Base-by-base conservation (phyloP, 805 yeast species). In the Candida vaughaniae region DNA sequence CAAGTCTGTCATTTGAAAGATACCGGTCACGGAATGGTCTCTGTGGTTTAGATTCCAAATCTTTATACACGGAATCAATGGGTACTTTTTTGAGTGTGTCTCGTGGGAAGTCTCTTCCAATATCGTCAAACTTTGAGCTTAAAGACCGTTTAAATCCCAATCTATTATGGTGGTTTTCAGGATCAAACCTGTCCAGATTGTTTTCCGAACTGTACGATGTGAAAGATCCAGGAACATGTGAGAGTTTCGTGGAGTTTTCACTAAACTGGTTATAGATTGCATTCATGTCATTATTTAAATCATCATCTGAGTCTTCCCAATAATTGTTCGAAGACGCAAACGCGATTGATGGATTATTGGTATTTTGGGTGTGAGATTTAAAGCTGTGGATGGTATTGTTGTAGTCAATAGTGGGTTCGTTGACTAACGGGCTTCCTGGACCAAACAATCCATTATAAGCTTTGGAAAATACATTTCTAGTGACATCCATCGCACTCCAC, bases 381-480 rank as follows among this genome's bases (percentile, higher is more conserved):
- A 26, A 37, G 18, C 29, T 37, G 15, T 45, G 34, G 14, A 55
- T 49, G 5, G 65, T 58, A 29, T 53, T 37, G 36, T 60, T 53
- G 42, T 62, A 63, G 39, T 61, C 64, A 6, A 62, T 53, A 3
- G 69, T 63, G 2, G 66, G 66, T 33, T 62, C 66, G 39, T 62
- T 60, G 15, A 48, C 43, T 26, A 61, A 41, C 6, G 57, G 52
- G 3, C 52, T 35, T 3, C 55, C 28, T 11, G 49, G 46, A n/a
- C 46, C 49, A 36, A 45, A 45, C n/a, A 45, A 22, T 6, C 40
- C 44, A 16, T 25, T 20, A n/a, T 25, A 29, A 4, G 48, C 47
- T 31, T 36, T 43, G 14, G 36, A 27, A 12, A 49, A 36, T 30
- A 37, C 23, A 10, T 20, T 20, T 20, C 23, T 20, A 20, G 23